phyloP scores from a whole-genome alignment of 768 basidiomycete species.

The Candolleomyces eurysporus region DNA sequence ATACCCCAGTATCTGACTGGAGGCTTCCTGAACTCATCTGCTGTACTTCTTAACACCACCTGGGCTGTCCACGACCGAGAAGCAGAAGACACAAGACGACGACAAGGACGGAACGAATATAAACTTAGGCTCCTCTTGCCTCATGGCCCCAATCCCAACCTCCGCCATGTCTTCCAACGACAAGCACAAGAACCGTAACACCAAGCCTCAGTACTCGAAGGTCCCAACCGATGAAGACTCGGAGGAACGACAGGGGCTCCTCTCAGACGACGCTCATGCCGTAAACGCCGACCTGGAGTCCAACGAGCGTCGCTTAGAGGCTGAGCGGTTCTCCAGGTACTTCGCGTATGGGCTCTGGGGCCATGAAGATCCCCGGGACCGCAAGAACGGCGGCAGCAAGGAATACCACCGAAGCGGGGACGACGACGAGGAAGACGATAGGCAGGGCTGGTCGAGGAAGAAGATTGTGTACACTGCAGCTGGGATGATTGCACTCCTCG shows the following conservation, averaged over 20 bases:
- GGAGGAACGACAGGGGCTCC: constrained; percentile 1
- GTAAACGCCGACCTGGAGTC: not conserved
- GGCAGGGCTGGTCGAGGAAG: constrained; percentile 33
- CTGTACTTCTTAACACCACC: no score
- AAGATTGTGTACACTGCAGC: constrained; percentile 37
- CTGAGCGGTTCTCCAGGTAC: not conserved
- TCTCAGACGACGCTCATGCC: not conserved
- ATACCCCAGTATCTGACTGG: no score
- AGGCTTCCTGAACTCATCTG: no score
- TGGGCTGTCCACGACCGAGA: no score
- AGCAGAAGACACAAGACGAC: no score
- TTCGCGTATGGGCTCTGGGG: not conserved
- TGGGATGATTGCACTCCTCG: constrained; percentile 39
- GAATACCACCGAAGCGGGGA: not conserved
- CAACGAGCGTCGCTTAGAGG: not conserved
- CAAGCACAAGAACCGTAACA: not conserved
- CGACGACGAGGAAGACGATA: not conserved
- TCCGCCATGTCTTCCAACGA: not conserved
- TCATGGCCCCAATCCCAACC: no score
- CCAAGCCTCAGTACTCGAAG: not conserved
- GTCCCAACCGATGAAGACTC: not conserved
- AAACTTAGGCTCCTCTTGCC: no score
- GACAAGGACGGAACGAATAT: no score
- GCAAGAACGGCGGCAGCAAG: not conserved
- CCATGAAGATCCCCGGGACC: not conserved